A percentile compares a stretch with the other conserved stretches of the same genome.
These are phyloP conservation scores for Hyaloscypha bicolor DNA, from an alignment of 495 filamentous ascomycete genomes.

Conservation along the genomic window DNA sequence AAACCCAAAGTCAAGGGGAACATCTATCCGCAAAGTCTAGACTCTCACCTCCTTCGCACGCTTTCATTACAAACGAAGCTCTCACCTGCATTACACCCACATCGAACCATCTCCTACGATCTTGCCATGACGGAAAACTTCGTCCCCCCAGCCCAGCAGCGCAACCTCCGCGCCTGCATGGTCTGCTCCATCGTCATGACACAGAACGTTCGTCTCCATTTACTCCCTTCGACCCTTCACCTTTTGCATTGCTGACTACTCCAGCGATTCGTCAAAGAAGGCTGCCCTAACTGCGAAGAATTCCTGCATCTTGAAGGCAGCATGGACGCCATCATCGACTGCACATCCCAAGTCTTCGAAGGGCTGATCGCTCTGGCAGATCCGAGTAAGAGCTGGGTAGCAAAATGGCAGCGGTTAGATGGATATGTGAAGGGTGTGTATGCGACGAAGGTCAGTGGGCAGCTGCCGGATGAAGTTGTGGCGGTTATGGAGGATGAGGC, in stretches of 20 bases:
- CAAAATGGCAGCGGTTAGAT: slow-evolving; percentile 91
- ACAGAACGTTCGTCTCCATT: slow-evolving; percentile 53
- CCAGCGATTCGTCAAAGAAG: slow-evolving; percentile 78
- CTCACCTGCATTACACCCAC: not conserved
- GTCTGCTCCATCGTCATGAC: slow-evolving; percentile 92
- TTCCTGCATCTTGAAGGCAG: slow-evolving; percentile 81
- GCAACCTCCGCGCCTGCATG: slow-evolving; percentile 95
- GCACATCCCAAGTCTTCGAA: slow-evolving; percentile 94
- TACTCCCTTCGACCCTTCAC: slow-evolving; percentile 10
- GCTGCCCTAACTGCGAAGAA: slow-evolving; percentile 95
- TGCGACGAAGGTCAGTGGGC: slow-evolving; percentile 87
- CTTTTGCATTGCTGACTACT: slow-evolving; percentile 9
- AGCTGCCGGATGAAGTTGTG: slow-evolving; percentile 64
- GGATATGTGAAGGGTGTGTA: slow-evolving; percentile 85
- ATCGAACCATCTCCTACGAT: not conserved
- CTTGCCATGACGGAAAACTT: slow-evolving; percentile 44
- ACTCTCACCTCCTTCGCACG: no score
- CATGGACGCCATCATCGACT: slow-evolving; percentile 80
- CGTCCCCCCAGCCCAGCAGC: slow-evolving; percentile 68
- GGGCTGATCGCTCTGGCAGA: slow-evolving; percentile 82
- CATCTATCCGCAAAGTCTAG: not conserved
- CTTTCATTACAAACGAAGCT: no score
- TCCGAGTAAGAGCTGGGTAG: slow-evolving; percentile 82
- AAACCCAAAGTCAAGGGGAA: not conserved
- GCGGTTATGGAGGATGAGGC: slow-evolving; percentile 66